These are phyloP conservation scores for Trypanosoma vivax DNA, from an alignment of 208 protist genomes.

Conservation along the genomic window DNA sequence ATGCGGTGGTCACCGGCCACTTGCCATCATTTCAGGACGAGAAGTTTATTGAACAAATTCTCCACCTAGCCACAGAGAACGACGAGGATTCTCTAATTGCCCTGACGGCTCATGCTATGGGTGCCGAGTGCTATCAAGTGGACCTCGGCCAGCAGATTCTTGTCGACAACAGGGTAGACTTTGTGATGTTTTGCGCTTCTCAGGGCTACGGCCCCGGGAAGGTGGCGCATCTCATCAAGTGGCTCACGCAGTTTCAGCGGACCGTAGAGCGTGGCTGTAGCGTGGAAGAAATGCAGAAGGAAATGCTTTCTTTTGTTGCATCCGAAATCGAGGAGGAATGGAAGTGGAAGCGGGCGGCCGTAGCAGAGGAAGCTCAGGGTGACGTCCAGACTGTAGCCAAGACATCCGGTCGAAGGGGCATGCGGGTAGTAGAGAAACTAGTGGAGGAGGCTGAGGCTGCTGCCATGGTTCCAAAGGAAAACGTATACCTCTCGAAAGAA, in stretches of 20 bases:
- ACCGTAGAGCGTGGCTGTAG: conserved; percentile 12
- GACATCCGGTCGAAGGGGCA: conserved; percentile 19
- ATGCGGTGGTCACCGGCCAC: conserved; percentile 2
- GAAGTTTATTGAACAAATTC: conserved; percentile 32
- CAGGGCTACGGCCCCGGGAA: conserved; percentile 48
- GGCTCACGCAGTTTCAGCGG: conserved; percentile 18
- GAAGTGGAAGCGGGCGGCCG: conserved; percentile 39
- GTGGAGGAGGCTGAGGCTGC: conserved; percentile 49
- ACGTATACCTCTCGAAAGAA: conserved; percentile 53
- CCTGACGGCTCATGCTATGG: conserved; percentile 36
- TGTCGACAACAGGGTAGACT: conserved; percentile 59
- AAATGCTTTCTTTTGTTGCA: conserved; percentile 31
- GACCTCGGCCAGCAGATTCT: conserved; percentile 59
- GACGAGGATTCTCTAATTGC: conserved; percentile 30
- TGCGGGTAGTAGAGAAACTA: conserved; percentile 21
- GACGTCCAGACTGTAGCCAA: conserved; percentile 1
- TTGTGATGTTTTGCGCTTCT: conserved; percentile 55
- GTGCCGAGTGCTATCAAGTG: conserved; percentile 52
- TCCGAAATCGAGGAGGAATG: conserved; percentile 51
- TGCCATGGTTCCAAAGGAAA: conserved; percentile 51
- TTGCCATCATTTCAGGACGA: conserved; percentile 24
- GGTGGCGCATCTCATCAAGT: conserved; percentile 56
- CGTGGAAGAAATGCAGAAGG: conserved; percentile 4
- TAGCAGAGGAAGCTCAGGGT: neutral
- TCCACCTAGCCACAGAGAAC: conserved; percentile 15